Base-by-base conservation (phyloP, 2,329 filamentous ascomycete species). In the Hypoxylon sp. region DNA sequence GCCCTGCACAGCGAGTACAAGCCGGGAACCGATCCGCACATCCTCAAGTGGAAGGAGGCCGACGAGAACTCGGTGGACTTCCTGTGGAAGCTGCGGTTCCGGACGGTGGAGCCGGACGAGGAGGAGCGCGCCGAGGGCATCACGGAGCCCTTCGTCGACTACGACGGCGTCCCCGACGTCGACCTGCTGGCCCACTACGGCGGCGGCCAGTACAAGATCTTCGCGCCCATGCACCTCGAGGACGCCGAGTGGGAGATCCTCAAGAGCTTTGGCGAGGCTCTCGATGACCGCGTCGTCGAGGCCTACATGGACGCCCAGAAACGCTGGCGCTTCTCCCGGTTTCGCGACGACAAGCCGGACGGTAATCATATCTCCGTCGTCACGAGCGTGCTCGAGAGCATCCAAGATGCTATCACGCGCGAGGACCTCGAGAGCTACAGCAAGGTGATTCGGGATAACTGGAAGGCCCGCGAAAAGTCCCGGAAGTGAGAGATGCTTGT, bases 21-120 rank as follows among this genome's bases (percentile, higher is more conserved):
- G 71, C 90, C 91, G 69, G 95, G 95, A 69, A 99, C 95, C 11
- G 95, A 99, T 78, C 87, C 87, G 51, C 90, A 97, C 76, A 99
- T 97, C 67, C 82, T 99, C 39, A 99, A 99, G 78, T 99, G 95
- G 95, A 99, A 99, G 79, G 93, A 94, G 0, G 92, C 93, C 3
- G 85, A 92, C 68, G 95, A 99, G 77, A 99, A 99, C 80, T 97
- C 93, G 0, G 88, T 99, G 70, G 95, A 99, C 76, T 97, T 97
- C 77, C 87, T 91, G 43, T 84, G 98, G 71, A 87, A 86, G 53
- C 84, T 99, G 44, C 83, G 85, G 11, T 98, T 97, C 72, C 91
- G 91, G 0, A 74, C 82, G 0, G 82, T 90, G n/a, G 85, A 91
- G 62, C 90, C 90, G 0, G 86, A 90, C 72, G 85, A 87, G 13